phyloP scores from a whole-genome alignment of 768 basidiomycete species.

The Phaffia australis region DNA sequence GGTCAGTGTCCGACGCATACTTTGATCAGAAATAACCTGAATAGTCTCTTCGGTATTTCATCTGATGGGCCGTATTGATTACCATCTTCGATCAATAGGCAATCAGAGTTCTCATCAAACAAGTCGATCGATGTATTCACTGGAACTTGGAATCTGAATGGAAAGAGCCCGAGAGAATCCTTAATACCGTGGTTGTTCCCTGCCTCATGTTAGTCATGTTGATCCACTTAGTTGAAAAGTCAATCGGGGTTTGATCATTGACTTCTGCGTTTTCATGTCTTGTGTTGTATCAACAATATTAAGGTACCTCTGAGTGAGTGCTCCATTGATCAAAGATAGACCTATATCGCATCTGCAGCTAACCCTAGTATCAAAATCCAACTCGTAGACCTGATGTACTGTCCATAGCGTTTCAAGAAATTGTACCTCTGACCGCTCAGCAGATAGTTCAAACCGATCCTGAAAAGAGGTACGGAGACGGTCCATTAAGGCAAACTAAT shows the following conservation, averaged over 20 bases:
- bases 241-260: neutral
- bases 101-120: slow-evolving; percentile 72
- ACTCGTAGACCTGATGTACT: slow-evolving; percentile 68
- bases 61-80: neutral
- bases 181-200: slow-evolving; percentile 87
- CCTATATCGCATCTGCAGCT: neutral
- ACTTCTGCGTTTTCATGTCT: neutral
- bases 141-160: slow-evolving; percentile 96
- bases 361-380: neutral
- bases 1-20: slow-evolving; percentile 44
- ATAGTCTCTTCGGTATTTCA: too few relatives aligned
- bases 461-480: slow-evolving; percentile 57
- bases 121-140: slow-evolving; percentile 63
- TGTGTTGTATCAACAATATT: neutral
- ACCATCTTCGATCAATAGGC: slow-evolving; percentile 39
- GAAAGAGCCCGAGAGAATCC: slow-evolving; percentile 69
- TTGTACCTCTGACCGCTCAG: slow-evolving; percentile 93
- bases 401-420: slow-evolving; percentile 87
- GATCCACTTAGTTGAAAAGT: neutral
- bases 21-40: neutral
- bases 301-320: neutral
- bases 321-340: neutral
- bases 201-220: slow-evolving; percentile 50
- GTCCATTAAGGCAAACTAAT: slow-evolving; percentile 16
- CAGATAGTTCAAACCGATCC: slow-evolving; percentile 95